phyloP scores from a whole-genome alignment of 106 monocot species.

The Alisma plantagoaquatica region DNA sequence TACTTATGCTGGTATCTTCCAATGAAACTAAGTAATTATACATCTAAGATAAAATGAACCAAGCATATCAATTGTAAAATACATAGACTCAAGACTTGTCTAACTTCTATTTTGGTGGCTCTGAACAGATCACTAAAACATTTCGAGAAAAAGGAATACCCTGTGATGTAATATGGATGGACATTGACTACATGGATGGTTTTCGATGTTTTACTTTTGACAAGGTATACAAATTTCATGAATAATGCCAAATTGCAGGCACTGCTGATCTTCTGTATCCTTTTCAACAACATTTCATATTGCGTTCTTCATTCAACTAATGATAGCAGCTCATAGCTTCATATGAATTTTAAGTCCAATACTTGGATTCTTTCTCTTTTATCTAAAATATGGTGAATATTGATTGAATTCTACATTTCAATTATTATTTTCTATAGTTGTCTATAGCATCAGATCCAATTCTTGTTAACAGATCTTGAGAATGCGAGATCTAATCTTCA shows the following conservation, averaged over 20 bases:
- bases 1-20: not conserved
- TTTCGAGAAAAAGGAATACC: conserved; percentile 90
- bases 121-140: conserved; percentile 71
- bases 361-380: not conserved
- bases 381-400: not conserved
- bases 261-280: not conserved
- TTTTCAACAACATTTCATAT: not conserved
- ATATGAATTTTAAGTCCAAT: not conserved
- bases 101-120: not conserved
- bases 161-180: conserved; percentile 99
- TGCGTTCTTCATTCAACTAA: not conserved
- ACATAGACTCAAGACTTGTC: too few species aligned
- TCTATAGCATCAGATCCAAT: too few species aligned
- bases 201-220: conserved; percentile 98
- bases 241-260: not conserved
- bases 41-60: too few species aligned
- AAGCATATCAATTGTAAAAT: too few species aligned
- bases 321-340: too few species aligned
- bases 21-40: not conserved
- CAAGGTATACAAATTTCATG: conserved; percentile 28
- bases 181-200: conserved; percentile 99
- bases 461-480: too few species aligned
- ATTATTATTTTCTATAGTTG: too few species aligned
- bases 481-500: too few species aligned
- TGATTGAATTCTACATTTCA: not conserved